Base-by-base conservation (phyloP, 805 yeast genomes). In the Teunomyces panamensis region DNA sequence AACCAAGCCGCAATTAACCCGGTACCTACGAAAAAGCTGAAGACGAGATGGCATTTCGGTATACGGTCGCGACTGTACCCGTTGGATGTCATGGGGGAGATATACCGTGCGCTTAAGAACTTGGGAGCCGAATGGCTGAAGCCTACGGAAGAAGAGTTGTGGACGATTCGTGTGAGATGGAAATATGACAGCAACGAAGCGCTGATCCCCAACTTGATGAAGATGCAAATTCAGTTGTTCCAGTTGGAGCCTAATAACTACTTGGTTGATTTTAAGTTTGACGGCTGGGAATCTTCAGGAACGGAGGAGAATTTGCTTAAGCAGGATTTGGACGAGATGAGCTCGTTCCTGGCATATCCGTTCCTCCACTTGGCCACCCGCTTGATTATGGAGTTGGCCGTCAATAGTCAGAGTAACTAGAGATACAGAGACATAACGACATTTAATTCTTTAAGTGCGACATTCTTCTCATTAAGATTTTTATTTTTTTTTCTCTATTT, bases 11-110 rank as follows among this genome's bases (percentile, higher is more conserved):
- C 66, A 37, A 66, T 73, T 43, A 73, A 75, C 36, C 84, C 88
- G 8, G 73, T 83, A 16, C 77, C 84, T 20, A 77, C 86, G 42
- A 90, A 92, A 65, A 89, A 89, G 65, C 87, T 92, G 51, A 92
- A 90, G 68, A 89, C 96, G 5, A 83, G 96, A 67, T 94, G 99
- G 99, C 99, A 94, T 73, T 94, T 94, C 63, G 99, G 99, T 55
- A 94, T 94, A 51, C 78, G 99, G 63, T 89, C 97, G 7, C 78
- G 97, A 59, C 89, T 97, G 0, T 94, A 94, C 63, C 98, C 99
- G 30, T 75, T 94, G 57, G 99, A 94, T 66, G 99, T 94, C 3
- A 94, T 94, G 98, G 97, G 97, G 26, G 99, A 94, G 64, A 91
- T 94, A 39, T 94, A 94, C 69, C 78, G 97, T 42, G 98, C 98